Conservation (phyloP, 768 basidiomycete genomes). For the Tylopilus vinaceipallidus region DNA sequence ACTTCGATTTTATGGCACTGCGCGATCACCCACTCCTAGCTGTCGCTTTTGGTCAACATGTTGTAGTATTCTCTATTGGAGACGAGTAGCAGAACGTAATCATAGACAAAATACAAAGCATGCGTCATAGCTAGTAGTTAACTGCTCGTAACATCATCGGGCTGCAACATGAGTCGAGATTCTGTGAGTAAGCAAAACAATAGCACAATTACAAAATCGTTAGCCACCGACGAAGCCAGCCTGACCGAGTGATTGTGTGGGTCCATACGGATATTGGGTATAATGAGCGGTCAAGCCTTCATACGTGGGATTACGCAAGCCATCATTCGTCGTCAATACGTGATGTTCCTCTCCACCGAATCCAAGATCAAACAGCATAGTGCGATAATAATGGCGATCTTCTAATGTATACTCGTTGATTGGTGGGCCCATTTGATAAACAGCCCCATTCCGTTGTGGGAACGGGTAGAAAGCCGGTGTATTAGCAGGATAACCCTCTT, state of each 20-base stretch:
- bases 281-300: constrained; percentile 36
- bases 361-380: constrained; percentile 74
- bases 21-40: constrained; percentile 65
- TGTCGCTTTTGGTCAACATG: constrained; percentile 58
- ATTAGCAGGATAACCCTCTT: constrained; percentile 21
- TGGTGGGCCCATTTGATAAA: constrained; percentile 33
- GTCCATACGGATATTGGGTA: constrained; percentile 33
- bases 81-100: constrained; percentile 42
- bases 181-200: no score
- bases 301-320: constrained; percentile 25
- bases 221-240: constrained; percentile 24
- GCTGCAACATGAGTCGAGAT: constrained; percentile 1
- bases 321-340: constrained; percentile 20
- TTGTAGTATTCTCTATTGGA: constrained; percentile 63
- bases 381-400: constrained; percentile 72
- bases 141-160: constrained; percentile 10
- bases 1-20: constrained; percentile 73
- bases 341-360: constrained; percentile 46
- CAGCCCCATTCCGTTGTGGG: constrained; percentile 16
- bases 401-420: constrained; percentile 34
- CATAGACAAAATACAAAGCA: constrained; percentile 19
- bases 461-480: constrained; percentile 12
- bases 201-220: background rate
- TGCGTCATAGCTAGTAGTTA: constrained; percentile 21
- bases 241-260: constrained; percentile 24